A percentile compares a stretch with the other conserved stretches of the same genome.
Evolutionary conservation across 495 filamentous ascomycete genomes (phyloP).

Genomic region (Jackrogersella minutella): DNA sequence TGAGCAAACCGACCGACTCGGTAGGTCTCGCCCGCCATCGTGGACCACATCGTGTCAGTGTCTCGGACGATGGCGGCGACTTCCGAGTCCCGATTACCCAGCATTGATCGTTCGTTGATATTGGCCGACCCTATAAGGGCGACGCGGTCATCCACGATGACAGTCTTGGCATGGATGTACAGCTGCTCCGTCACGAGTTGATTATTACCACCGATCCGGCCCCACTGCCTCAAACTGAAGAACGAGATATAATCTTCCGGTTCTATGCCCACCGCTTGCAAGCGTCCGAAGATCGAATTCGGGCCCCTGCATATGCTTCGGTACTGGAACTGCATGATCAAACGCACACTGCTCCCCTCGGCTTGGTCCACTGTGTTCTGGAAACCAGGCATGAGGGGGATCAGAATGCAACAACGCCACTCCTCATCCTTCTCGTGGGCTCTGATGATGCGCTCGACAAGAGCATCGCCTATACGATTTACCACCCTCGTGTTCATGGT

Average conservation of each 20-base stretch:
- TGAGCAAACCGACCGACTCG: conserved; percentile 92
- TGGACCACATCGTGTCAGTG: conserved; percentile 91
- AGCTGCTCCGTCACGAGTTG: conserved; percentile 92
- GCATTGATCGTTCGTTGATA: conserved; percentile 98
- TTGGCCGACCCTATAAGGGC: conserved; percentile 97
- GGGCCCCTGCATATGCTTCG: conserved; percentile 96
- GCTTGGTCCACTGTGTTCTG: conserved; percentile 95
- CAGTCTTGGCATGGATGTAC: conserved; percentile 98
- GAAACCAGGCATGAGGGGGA: conserved; percentile 97
- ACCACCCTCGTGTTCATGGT: conserved; percentile 86
- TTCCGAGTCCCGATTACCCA: conserved; percentile 90
- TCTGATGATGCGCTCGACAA: conserved; percentile 89
- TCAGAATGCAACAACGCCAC: conserved; percentile 93
- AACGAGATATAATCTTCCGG: conserved; percentile 98
- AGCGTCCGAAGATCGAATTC: conserved; percentile 87
- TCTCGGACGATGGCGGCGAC: conserved; percentile 91
- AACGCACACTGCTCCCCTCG: conserved; percentile 89
- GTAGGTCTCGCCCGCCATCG: conserved; percentile 88
- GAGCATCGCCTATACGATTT: conserved; percentile 92
- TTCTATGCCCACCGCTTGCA: conserved; percentile 84
- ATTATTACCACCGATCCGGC: conserved; percentile 83
- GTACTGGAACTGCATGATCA: conserved; percentile 99
- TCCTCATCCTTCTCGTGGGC: conserved; percentile 85
- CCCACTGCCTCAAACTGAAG: conserved; percentile 92
- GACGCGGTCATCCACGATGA: conserved; percentile 93